These are phyloP conservation scores for Aspergillus phoenicis DNA, from an alignment of 2,329 filamentous ascomycete species.

Conservation along the genomic window DNA sequence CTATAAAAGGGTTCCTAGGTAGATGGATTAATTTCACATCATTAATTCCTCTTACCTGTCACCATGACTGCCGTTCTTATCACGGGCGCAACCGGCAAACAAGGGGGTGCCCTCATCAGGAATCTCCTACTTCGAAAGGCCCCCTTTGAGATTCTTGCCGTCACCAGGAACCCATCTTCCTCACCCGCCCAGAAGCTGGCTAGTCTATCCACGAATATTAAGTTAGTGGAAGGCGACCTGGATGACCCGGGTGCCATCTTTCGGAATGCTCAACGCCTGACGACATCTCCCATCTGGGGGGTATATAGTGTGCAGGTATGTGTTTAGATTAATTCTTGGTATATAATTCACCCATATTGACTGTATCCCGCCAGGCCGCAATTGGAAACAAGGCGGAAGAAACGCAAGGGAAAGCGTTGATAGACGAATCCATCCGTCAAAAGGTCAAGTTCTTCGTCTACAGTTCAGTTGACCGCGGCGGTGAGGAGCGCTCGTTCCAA, in stretches of 20 bases:
- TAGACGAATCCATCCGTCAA: conserved; percentile 51
- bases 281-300: conserved; percentile 55
- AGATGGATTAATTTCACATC: no score
- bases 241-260: conserved; percentile 56
- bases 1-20: no score
- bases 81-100: conserved; percentile 27
- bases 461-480: conserved; percentile 63
- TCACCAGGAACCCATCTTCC: conserved; percentile 61
- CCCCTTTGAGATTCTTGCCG: conserved; percentile 57
- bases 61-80: conserved; percentile 25
- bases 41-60: no score
- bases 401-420: neutral
- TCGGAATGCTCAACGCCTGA: conserved; percentile 41
- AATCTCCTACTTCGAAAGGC: conserved; percentile 32
- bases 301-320: conserved; percentile 64
- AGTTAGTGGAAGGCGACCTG: conserved; percentile 61
- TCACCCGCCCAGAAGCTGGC: conserved; percentile 53
- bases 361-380: neutral
- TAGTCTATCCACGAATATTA: conserved; percentile 51
- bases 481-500: conserved; percentile 56
- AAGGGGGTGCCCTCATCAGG: conserved; percentile 42
- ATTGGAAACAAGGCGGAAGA: neutral
- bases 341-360: neutral
- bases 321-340: neutral
- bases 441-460: conserved; percentile 66